These are phyloP conservation scores for Solanum appendiculatum DNA, from an alignment of 257 asterid species.

Conservation along the genomic window DNA sequence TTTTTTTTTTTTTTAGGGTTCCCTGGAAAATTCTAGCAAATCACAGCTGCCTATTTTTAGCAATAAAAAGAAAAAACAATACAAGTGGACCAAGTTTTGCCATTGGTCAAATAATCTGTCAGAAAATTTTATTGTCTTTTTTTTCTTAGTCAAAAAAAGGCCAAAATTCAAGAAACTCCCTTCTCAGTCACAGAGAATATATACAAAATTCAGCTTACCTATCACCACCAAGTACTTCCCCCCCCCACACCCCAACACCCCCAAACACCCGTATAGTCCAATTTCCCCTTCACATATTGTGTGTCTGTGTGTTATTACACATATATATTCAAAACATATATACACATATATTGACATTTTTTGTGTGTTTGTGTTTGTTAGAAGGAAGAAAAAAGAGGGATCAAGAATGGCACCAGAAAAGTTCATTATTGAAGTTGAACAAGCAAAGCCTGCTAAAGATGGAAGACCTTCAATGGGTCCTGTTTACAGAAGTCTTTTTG, in stretches of 20 bases:
- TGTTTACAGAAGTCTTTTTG: constrained; percentile 60
- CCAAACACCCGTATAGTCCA: neutral
- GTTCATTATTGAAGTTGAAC: constrained; percentile 61
- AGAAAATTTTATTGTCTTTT: neutral
- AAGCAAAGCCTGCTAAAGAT: constrained; percentile 50
- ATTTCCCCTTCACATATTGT: neutral
- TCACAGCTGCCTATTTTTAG: neutral
- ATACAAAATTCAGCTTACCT: neutral
- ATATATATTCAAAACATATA: neutral
- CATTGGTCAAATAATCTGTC: neutral
- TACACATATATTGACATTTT: neutral
- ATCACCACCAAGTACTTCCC: neutral
- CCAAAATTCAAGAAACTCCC: neutral
- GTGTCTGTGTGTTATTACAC: neutral
- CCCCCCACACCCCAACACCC: neutral
- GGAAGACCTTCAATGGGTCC: constrained; percentile 86
- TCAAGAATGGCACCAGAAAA: constrained; percentile 34
- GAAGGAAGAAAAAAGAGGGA: neutral
- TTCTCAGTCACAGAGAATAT: neutral
- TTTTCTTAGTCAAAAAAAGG: neutral
- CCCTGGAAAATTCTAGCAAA: neutral
- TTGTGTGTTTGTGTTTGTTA: neutral
- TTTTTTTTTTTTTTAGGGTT: no score
- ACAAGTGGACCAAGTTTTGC: neutral
- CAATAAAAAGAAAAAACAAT: neutral